These are phyloP conservation scores for Plasmodium blacklocki DNA, from an alignment of 169 alveolate species.

Conservation along the genomic window DNA sequence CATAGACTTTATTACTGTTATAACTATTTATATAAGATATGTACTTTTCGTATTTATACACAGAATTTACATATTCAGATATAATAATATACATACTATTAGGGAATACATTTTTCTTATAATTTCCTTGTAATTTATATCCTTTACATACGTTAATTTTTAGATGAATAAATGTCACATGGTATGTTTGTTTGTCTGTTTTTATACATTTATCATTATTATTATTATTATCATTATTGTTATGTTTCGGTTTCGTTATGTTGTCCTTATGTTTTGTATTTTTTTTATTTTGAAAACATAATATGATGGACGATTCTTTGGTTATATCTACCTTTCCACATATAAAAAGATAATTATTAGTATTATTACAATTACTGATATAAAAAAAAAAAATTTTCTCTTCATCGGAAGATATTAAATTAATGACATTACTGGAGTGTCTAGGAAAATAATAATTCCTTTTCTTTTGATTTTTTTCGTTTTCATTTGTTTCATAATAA, in stretches of 20 bases:
- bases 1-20: neutral
- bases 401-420: neutral
- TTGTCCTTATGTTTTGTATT: neutral
- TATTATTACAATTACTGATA: neutral
- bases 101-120: neutral
- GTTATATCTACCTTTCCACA: slow-evolving; percentile 38
- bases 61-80: neutral
- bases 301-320: slow-evolving; percentile 28
- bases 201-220: too few relatives aligned
- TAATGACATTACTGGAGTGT: slow-evolving; percentile 16
- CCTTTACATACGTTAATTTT: slow-evolving; percentile 19
- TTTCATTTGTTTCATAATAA: too few relatives aligned
- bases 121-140: neutral
- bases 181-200: too few relatives aligned
- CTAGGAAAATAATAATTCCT: slow-evolving; percentile 2
- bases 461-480: neutral
- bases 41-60: slow-evolving; percentile 8
- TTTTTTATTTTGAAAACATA: slow-evolving; percentile 7
- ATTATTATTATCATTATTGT: neutral
- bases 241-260: neutral
- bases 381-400: slow-evolving; percentile 34
- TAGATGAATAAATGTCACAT: neutral
- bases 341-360: slow-evolving; percentile 11
- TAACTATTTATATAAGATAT: slow-evolving; percentile 17
- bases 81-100: slow-evolving; percentile 22